Evolutionary conservation across 805 yeast species (phyloP), one percentile per base, ranked within the genome.

Genomic region (Sungouiella blattae): DNA sequence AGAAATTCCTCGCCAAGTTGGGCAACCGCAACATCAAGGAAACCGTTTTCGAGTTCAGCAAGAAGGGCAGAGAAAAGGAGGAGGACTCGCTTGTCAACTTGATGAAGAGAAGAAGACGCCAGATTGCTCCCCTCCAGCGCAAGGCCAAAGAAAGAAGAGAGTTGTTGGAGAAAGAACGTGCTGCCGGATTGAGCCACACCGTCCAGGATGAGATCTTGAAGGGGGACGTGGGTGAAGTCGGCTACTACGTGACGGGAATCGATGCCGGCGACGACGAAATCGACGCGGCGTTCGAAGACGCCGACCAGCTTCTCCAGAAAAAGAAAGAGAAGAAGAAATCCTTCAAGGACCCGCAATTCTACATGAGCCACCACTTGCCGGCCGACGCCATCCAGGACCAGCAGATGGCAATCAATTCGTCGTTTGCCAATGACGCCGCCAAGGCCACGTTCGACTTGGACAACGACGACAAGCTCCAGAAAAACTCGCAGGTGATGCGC

Each of bases 341-440:
- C 0, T 89, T 58, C 65, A 75, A 79, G 53, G 98, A 93, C 62
- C 83, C 87, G 11, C 73, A 78, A 39, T 84, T 76, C 57, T 93
- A 80, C 65, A 69, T 93, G 56, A 79, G 94, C 37, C 96, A 93
- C 57, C 88, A 80, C 67, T 97, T 96, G 0, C 88, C 96, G 13
- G 75, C 80, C 0, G 72, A 79, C 11, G 78, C 77, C 12, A 73
- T 87, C 37, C 95, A 87, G 57, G 98, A 93, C 47, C 71, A 85
- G 62, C 85, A 95, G 62, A 65, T 78, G 57, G 48, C 77, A 36
- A 42, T 76, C 50, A 37, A 57, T 8, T 47, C 57, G 2, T 85
- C 89, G 5, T 91, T 91, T 62, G 82, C 83, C 14, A 83, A 80
- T 40, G 94, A 80, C 32, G 97, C 96, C 1, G 75, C 79, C n/a